Evolutionary conservation across 495 filamentous ascomycete genomes (phyloP), one percentile per base, ranked within the genome.

Genomic region (Trichoderma parareesei): DNA sequence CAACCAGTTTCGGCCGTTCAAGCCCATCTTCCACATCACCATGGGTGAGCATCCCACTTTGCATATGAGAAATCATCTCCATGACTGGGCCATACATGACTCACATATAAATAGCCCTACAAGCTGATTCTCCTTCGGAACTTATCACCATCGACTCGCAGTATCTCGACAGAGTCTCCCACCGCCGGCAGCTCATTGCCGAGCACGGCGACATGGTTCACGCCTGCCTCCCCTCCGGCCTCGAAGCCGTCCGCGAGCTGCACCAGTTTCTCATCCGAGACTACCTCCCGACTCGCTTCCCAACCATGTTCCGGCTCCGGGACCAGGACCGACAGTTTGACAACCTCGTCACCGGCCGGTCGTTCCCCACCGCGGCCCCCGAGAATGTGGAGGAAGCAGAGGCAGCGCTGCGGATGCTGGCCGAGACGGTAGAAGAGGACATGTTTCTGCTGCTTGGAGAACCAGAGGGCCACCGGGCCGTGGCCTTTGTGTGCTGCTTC

Each of bases 401-500:
- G 3, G 64, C 61, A 18, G 69, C 74, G 18, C 76, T 91, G 9
- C 65, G 77, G 8, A 78, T 77, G 20, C 77, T 92, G 6, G 83
- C 79, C 61, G 75, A 78, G 48, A 83, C 82, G 62, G 76, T 93
- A 35, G 90, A 93, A 65, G 85, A 88, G 60, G 92, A 96, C 64
- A 84, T 93, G 73, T 82, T 93, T 38, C 76, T 96, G 61, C 80
- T 95, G 3, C 76, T 88, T 9, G 88, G 88, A 1, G 76, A 77
- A 2, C 65, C 71, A 1, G 74, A 79, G 18, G 77, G 81, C 10
- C 93, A 92, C 70, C 76, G 78, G 35, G 81, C 90, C 16, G 75
- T 86, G 67, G 90, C 85, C 3, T 93, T 88, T 69, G 76, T 84
- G 16, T 84, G 84, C 61, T 90, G 87, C 71, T 92, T 87, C 67